Conservation (phyloP, 331 rosid genomes). For the Rhamnella rubrinervis region DNA sequence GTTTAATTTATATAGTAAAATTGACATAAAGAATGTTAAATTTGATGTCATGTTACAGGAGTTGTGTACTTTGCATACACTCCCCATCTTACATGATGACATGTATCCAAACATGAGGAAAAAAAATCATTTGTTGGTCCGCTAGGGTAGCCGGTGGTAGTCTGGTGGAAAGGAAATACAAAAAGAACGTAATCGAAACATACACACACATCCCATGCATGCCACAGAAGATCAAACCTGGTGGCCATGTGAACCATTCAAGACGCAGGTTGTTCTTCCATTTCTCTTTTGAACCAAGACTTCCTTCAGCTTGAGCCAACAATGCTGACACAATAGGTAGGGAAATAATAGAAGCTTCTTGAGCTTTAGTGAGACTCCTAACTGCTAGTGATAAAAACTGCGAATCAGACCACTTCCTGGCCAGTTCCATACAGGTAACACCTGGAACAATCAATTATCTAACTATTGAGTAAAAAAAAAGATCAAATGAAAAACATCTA, state of each 20-base stretch:
- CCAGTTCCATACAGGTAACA: conserved; percentile 78
- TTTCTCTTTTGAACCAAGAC: conserved; percentile 75
- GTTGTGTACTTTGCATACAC: too few species aligned
- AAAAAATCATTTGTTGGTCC: not conserved
- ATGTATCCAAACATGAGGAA: too few species aligned
- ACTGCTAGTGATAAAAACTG: conserved; percentile 52
- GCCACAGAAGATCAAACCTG: conserved; percentile 56
- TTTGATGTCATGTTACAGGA: too few species aligned
- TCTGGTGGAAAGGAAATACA: not conserved
- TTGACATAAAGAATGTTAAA: too few species aligned
- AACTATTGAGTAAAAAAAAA: conserved; percentile 5
- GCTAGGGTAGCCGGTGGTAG: not conserved
- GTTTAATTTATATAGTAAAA: too few species aligned
- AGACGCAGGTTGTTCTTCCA: conserved; percentile 69
- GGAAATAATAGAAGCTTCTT: conserved; percentile 45
- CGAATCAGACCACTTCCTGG: conserved; percentile 39
- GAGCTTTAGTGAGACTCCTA: conserved; percentile 61
- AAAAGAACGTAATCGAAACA: not conserved
- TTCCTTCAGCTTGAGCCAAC: conserved; percentile 87
- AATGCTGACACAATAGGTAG: conserved; percentile 64
- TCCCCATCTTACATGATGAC: too few species aligned
- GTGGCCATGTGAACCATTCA: conserved; percentile 89
- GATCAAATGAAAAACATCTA: not conserved
- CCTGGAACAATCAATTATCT: conserved; percentile 48
- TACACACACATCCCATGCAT: not conserved